phyloP scores from a whole-genome alignment of 306 rosid species.

The Luffa aegyptiaca region DNA sequence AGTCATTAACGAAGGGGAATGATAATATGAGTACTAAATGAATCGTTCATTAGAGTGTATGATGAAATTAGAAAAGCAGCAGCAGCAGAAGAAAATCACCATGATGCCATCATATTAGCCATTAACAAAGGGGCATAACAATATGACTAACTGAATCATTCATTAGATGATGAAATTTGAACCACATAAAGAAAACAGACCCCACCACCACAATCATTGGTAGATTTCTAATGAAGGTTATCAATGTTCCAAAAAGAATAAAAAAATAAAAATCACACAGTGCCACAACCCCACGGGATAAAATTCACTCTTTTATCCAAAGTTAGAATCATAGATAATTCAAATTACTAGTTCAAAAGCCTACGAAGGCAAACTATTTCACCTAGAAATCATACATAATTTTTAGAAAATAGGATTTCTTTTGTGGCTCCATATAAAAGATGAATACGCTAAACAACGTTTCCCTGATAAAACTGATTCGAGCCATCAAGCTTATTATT shows the following conservation, averaged over 20 bases:
- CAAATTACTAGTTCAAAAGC: neutral
- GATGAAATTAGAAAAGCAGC: neutral
- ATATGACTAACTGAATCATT: neutral
- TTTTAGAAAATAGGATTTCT: neutral
- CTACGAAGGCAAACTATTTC: neutral
- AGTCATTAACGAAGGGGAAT: neutral
- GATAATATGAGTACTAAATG: neutral
- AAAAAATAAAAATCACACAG: neutral
- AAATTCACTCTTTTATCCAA: neutral
- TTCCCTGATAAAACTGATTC: neutral
- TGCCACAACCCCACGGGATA: neutral
- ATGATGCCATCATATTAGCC: neutral
- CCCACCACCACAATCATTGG: neutral
- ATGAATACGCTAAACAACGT: neutral
- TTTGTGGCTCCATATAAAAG: neutral
- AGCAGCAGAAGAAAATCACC: neutral
- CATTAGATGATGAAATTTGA: neutral
- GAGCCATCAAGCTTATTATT: neutral
- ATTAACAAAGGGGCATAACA: neutral
- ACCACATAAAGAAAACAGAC: neutral
- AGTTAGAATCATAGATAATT: neutral
- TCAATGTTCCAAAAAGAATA: neutral
- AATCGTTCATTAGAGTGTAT: neutral
- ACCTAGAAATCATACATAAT: neutral
- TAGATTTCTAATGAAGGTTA: neutral